Base-by-base conservation (phyloP, 2,329 filamentous ascomycete species). In the Parascedosporium putredinis region DNA sequence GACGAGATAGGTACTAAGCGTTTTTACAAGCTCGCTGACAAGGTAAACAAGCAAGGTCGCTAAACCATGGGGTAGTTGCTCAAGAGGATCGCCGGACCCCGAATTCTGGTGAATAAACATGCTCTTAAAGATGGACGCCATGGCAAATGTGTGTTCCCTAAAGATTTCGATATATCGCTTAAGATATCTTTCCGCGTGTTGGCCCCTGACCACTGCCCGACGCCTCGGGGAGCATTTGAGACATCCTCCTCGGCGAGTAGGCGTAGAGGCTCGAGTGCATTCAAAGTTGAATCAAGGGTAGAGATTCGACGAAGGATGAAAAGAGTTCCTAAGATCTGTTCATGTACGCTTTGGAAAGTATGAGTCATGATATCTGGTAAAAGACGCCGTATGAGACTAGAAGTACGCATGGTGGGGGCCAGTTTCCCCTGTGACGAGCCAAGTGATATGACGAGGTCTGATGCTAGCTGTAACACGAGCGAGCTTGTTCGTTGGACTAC, bases 101-200 rank as follows among this genome's bases (percentile, higher is more conserved):
- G 36, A 14, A 31, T 51, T n/a, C 43, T 54, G 38, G 85, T 82
- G 59, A 95, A 95, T 50, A 97, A 88, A 49, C 12, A 49, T 29
- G 59, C 85, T 93, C 59, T 84, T 87, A 66, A 94, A 96, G 76
- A 97, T 88, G 52, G 88, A 95, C 24, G 97, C 81, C 53, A 97
- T 95, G 40, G 84, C 86, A 64, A 98, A 98, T 62, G 88, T 95
- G 66, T 98, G 93, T 66, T 98, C 93, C 48, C 93, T 85, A 64
- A 97, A 97, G 24, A 98, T 89, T 63, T 98, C 93, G 58, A 98
- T 87, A 65, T 95, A 98, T 45, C 90, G 79, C 65, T 97, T 98
- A 40, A 98, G 70, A 59, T 89, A 98, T 47, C 89, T 79, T 64
- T 97, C 93, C 1, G 90, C 96, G 64, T 97, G 93, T 60, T 95